phyloP scores from a whole-genome alignment of 805 yeast species.

The Ogataea paraovalis region DNA sequence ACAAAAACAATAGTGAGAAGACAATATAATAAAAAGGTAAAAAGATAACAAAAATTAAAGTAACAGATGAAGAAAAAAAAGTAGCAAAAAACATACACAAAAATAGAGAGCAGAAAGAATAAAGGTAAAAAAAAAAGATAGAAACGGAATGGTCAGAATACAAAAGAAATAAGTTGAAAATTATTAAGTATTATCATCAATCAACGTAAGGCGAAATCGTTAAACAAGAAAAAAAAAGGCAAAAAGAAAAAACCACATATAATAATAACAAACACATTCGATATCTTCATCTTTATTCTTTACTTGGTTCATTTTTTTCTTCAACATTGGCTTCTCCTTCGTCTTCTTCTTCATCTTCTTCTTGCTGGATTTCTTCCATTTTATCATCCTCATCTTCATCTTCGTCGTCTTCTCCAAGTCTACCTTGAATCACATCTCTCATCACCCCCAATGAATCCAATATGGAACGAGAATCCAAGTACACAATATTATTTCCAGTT shows the following conservation, averaged over 20 bases:
- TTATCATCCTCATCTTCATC: slow-evolving; percentile 26
- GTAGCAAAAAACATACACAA: neutral
- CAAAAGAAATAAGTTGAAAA: neutral
- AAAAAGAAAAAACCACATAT: neutral
- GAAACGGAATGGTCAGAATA: neutral
- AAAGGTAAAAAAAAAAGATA: neutral
- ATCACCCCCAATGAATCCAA: slow-evolving; percentile 47
- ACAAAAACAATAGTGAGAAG: neutral
- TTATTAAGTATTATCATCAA: slow-evolving; percentile 1
- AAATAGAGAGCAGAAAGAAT: neutral
- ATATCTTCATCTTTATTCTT: neutral
- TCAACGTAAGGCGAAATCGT: neutral
- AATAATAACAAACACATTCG: neutral
- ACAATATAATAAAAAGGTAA: neutral
- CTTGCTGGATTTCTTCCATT: slow-evolving; percentile 15
- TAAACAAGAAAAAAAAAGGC: neutral
- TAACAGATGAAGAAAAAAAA: neutral
- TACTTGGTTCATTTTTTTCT: neutral
- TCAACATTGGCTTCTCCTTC: slow-evolving; percentile 1
- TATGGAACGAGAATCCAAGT: slow-evolving; percentile 62
- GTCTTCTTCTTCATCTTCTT: slow-evolving; percentile 8
- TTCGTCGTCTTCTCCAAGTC: slow-evolving; percentile 26
- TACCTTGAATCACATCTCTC: slow-evolving; percentile 30
- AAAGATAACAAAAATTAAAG: slow-evolving; percentile 3
- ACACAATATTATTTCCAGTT: slow-evolving; percentile 61